These are phyloP conservation scores for Fusarium hostae DNA, from an alignment of 2,329 filamentous ascomycete species.

Conservation along the genomic window DNA sequence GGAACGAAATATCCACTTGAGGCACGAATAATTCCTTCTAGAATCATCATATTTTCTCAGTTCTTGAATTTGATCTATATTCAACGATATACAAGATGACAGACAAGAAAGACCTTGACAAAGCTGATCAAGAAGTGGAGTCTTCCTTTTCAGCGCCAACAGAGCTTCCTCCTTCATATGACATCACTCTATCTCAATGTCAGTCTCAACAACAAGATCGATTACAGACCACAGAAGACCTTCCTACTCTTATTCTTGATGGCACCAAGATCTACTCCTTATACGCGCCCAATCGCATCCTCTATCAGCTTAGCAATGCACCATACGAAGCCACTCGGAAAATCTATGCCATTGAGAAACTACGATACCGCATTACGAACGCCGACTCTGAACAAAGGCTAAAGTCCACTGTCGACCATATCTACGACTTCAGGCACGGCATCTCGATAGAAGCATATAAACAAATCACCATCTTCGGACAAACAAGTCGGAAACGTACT, in stretches of 20 bases:
- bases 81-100: background rate
- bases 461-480: slow-evolving; percentile 27
- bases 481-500: slow-evolving; percentile 34
- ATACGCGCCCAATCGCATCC: slow-evolving; percentile 23
- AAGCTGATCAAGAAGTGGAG: background rate
- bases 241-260: slow-evolving; percentile 38
- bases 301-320: slow-evolving; percentile 44
- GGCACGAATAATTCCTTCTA: background rate
- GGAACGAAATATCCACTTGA: background rate
- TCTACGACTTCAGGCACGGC: slow-evolving; percentile 44
- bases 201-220: background rate
- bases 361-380: slow-evolving; percentile 38
- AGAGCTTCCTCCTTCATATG: slow-evolving; percentile 15
- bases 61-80: background rate
- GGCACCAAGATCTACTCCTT: slow-evolving; percentile 35
- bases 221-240: slow-evolving; percentile 7
- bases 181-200: background rate
- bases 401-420: slow-evolving; percentile 42
- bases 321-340: slow-evolving; percentile 30
- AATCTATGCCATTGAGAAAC: slow-evolving; percentile 43
- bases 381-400: slow-evolving; percentile 22
- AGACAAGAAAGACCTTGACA: background rate
- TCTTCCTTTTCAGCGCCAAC: background rate
- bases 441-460: slow-evolving; percentile 3
- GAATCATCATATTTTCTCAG: background rate